A percentile compares a stretch with the other conserved stretches of the same genome.
phyloP scores from a whole-genome alignment of 2,329 filamentous ascomycete species.

The Nigrospora osmanthi region DNA sequence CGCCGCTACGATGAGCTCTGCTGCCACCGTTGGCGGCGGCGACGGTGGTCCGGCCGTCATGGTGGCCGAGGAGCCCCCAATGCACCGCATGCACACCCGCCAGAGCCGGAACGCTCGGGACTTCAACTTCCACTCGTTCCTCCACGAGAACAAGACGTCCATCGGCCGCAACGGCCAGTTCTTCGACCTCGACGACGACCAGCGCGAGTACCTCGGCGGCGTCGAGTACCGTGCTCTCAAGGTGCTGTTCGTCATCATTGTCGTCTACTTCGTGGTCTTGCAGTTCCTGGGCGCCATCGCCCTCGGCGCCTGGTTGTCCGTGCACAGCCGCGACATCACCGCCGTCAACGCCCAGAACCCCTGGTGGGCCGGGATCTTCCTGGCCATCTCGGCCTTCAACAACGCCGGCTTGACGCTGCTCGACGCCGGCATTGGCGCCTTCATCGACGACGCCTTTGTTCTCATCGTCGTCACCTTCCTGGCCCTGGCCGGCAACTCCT shows the following conservation, averaged over 20 bases:
- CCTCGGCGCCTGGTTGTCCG: slow-evolving; percentile 50
- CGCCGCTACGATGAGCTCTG: too few species aligned
- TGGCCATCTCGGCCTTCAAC: slow-evolving; percentile 61
- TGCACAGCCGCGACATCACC: slow-evolving; percentile 39
- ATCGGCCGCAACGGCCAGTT: slow-evolving; percentile 44
- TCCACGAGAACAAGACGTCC: slow-evolving; percentile 8
- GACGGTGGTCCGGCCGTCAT: background rate
- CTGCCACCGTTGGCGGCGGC: background rate
- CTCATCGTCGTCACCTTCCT: slow-evolving; percentile 46
- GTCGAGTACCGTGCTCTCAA: slow-evolving; percentile 57
- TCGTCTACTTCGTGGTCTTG: slow-evolving; percentile 47
- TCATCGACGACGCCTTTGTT: slow-evolving; percentile 43
- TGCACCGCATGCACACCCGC: too few species aligned
- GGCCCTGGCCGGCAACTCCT: slow-evolving; percentile 58
- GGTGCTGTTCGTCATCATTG: slow-evolving; percentile 51
- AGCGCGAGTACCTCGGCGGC: slow-evolving; percentile 51
- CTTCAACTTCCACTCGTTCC: slow-evolving; percentile 19
- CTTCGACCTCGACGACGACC: slow-evolving; percentile 40
- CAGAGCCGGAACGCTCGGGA: slow-evolving; percentile 3
- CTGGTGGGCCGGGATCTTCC: slow-evolving; percentile 64
- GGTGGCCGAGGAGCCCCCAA: too few species aligned
- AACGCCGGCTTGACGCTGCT: slow-evolving; percentile 64
- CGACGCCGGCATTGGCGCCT: slow-evolving; percentile 58
- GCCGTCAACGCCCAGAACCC: slow-evolving; percentile 51
- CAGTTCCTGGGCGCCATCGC: slow-evolving; percentile 35